Evolutionary conservation across 352 stramenopile genomes (phyloP).

Genomic region (Globisporangium okanoganense): DNA sequence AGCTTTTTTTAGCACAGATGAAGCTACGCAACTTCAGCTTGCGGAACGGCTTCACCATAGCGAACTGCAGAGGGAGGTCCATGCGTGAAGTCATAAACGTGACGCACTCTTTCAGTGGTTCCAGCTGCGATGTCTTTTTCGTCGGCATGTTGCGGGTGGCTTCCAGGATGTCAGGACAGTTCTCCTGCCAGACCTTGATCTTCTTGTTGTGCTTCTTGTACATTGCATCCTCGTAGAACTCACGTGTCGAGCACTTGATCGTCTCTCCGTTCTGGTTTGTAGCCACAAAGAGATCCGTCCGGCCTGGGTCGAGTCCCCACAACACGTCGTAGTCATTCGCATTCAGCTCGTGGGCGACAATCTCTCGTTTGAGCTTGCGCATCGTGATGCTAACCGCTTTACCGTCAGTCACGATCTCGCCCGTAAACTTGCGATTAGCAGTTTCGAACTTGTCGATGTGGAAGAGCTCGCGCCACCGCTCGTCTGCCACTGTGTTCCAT

Average conservation of each 20-base stretch:
- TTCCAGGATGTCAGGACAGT: neutral
- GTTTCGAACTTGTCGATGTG: slow-evolving; percentile 17
- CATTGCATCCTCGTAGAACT: slow-evolving; percentile 15
- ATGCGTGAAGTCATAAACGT: slow-evolving; percentile 10
- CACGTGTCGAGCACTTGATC: neutral
- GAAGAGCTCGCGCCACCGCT: slow-evolving; percentile 10
- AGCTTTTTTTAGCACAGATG: slow-evolving; percentile 16
- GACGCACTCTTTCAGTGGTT: slow-evolving; percentile 3
- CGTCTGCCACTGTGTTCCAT: neutral
- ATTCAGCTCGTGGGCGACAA: neutral
- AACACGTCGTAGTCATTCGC: slow-evolving; percentile 4
- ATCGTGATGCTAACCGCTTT: slow-evolving; percentile 16
- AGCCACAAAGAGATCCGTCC: slow-evolving; percentile 14
- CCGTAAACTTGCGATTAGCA: neutral
- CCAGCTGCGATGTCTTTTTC: slow-evolving; percentile 14
- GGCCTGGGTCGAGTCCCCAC: slow-evolving; percentile 17
- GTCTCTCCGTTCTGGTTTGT: slow-evolving; percentile 15
- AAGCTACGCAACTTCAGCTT: slow-evolving; percentile 14
- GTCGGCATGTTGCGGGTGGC: slow-evolving; percentile 14
- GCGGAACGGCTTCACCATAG: slow-evolving; percentile 15
- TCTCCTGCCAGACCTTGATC: slow-evolving; percentile 10
- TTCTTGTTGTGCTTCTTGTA: slow-evolving; percentile 16
- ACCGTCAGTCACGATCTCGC: slow-evolving; percentile 14
- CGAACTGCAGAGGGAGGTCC: slow-evolving; percentile 10
- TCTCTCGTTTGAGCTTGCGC: slow-evolving; percentile 15